phyloP scores from a whole-genome alignment of 2,329 filamentous ascomycete genomes.

The Colletotrichum tropicicola region DNA sequence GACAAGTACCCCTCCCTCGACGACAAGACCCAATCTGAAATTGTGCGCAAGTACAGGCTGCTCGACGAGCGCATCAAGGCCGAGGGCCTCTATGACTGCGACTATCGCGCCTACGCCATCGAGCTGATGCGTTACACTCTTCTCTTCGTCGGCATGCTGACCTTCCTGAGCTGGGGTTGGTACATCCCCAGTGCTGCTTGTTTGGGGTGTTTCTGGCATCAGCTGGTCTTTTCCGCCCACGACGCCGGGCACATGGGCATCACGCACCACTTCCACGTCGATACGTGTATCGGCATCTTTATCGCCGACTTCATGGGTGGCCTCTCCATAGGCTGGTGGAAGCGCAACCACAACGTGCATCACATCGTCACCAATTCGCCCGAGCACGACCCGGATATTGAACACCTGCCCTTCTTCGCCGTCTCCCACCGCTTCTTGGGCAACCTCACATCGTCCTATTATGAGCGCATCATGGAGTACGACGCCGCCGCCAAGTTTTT shows the following conservation, averaged over 20 bases:
- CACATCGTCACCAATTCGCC: constrained; percentile 96
- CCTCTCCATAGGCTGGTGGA: constrained; percentile 96
- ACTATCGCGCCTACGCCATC: constrained; percentile 80
- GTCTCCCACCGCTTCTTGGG: constrained; percentile 83
- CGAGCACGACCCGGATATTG: constrained; percentile 95
- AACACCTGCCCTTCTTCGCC: constrained; percentile 89
- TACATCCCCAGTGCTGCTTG: constrained; percentile 76
- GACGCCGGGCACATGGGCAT: constrained; percentile 98
- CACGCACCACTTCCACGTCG: constrained; percentile 86
- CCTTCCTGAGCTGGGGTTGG: constrained; percentile 70
- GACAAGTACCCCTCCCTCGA: constrained; percentile 86
- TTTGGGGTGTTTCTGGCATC: constrained; percentile 90
- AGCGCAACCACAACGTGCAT: constrained; percentile 94
- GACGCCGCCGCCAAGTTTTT: constrained; percentile 77
- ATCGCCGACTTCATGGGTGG: constrained; percentile 92
- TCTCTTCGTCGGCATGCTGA: constrained; percentile 70
- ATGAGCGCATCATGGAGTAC: constrained; percentile 82
- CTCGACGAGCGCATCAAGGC: constrained; percentile 76
- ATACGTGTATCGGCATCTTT: constrained; percentile 87
- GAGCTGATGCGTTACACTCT: constrained; percentile 78
- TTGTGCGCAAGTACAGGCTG: constrained; percentile 83
- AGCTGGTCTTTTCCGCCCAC: constrained; percentile 92
- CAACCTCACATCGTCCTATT: constrained; percentile 81
- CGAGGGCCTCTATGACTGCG: constrained; percentile 84
- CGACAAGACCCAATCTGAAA: constrained; percentile 74